These are phyloP conservation scores for Trametes cubensis DNA, from an alignment of 768 basidiomycete genomes.

Conservation along the genomic window DNA sequence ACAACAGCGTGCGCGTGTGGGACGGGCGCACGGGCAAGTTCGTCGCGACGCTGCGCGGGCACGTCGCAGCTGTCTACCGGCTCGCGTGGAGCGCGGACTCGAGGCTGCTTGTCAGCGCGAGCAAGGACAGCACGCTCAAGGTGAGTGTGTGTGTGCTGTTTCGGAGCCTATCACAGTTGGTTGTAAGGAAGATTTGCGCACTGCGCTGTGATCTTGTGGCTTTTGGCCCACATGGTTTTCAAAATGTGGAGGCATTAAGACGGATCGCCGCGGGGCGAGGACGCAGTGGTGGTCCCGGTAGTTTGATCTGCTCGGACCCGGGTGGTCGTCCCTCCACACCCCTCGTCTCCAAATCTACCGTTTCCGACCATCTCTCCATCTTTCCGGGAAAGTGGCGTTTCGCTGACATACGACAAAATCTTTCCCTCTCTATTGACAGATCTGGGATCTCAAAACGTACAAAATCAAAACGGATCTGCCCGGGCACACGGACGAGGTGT, in stretches of 20 bases:
- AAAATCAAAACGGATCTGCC: conserved; percentile 94
- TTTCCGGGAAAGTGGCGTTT: too few relatives aligned
- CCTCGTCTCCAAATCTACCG: background rate
- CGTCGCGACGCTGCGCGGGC: conserved; percentile 86
- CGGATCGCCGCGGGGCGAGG: too few relatives aligned
- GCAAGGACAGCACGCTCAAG: conserved; percentile 95
- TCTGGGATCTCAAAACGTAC: conserved; percentile 96
- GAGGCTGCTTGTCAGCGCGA: conserved; percentile 88
- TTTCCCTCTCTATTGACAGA: conserved; percentile 45
- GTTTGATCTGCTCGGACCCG: background rate
- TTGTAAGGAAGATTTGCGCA: too few relatives aligned
- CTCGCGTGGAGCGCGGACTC: conserved; percentile 96
- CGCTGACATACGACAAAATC: too few relatives aligned
- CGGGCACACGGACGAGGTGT: conserved; percentile 97
- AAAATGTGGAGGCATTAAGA: background rate
- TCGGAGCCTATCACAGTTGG: too few relatives aligned
- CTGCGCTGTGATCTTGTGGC: too few relatives aligned
- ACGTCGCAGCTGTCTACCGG: conserved; percentile 93
- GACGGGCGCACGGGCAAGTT: conserved; percentile 86
- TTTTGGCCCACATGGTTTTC: too few relatives aligned
- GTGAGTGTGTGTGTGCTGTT: conserved; percentile 47
- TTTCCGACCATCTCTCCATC: background rate
- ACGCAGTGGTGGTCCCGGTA: background rate
- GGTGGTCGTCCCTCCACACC: background rate
- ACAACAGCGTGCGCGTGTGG: conserved; percentile 91